A percentile compares a stretch with the other conserved stretches of the same genome.
phyloP scores from a whole-genome alignment of 768 basidiomycete genomes.

The Cystobasidium onofrii region DNA sequence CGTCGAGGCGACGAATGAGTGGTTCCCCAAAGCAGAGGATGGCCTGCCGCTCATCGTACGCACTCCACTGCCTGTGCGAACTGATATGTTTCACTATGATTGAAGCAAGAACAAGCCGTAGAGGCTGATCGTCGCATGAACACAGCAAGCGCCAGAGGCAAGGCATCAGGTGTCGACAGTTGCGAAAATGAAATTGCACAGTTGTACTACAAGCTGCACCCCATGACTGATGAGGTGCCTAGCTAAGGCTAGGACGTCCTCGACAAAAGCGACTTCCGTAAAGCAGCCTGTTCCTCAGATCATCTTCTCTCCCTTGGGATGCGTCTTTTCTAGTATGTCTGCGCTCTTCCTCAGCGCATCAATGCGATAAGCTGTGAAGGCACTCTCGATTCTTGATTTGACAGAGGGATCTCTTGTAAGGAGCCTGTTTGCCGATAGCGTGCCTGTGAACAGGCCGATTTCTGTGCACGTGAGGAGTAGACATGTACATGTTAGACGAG shows the following conservation, averaged over 20 bases:
- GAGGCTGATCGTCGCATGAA: too few relatives aligned
- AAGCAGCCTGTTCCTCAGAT: not conserved
- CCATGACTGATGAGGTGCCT: too few relatives aligned
- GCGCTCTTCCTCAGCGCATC: constrained; percentile 14
- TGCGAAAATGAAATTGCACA: too few relatives aligned
- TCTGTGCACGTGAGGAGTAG: not conserved
- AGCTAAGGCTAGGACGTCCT: too few relatives aligned
- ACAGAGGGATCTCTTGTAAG: not conserved
- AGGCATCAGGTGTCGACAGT: too few relatives aligned
- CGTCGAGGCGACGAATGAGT: not conserved
- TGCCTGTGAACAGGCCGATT: constrained; percentile 22
- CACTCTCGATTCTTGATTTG: constrained; percentile 9
- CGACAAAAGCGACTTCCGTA: too few relatives aligned
- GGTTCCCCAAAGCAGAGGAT: not conserved
- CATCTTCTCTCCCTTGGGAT: not conserved
- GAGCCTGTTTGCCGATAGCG: not conserved
- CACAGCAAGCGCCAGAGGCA: too few relatives aligned
- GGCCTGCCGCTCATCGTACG: not conserved
- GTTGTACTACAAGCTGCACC: too few relatives aligned
- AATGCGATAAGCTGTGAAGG: constrained; percentile 19
- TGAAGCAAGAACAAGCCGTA: not conserved
- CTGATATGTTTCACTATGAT: not conserved
- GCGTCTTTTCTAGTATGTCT: not conserved
- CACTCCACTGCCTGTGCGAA: not conserved
- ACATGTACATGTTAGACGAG: not conserved